Evolutionary conservation across 192 early-diverging fungal species (phyloP), one percentile per base, ranked within the genome.

Genomic region (Linnemannia zychae): DNA sequence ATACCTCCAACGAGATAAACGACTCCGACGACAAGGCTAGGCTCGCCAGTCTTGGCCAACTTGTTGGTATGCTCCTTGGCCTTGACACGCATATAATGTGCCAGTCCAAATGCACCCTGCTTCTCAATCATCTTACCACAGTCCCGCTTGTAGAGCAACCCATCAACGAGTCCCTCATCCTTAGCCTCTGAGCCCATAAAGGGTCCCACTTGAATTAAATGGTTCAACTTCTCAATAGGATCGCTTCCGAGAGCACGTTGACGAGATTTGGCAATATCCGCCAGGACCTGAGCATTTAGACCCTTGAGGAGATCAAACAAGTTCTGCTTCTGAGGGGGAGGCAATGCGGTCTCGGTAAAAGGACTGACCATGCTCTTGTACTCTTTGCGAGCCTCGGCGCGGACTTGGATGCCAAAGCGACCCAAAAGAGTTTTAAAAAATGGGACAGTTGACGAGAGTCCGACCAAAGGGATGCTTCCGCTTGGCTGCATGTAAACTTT

Each of bases 1-100:
- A 95, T 94, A 24, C 67, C 78, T 65, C 93, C 94, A 20, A 84
- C 50, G 24, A 95, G 63, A 76, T 94, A 92, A 0, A 95, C 92
- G 11, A 95, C 72, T n/a, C 91, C 93, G n/a, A 95, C 91, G 15
- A 87, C 92, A 44, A 87, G 72, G 20, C 86, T 87, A 3, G 86
- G 80, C 46, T 75, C 78, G 0, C 73, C 73, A 38, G 76, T 76
- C 60, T 82, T 87, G 53, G 74, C 78, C 1, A 82, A 33, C 22
- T 75, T 72, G 63, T 78, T 60, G 16, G 69, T 81, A 20, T 78
- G 76, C 66, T 87, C 86, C 68, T 75, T 87, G n/a, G 53, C 67
- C 13, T 82, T 79, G 53, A 88, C 82, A 17, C 80, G 77, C 65
- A 76, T 80, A 37, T 84, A 89, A 18, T 86, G 87, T 7, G 75